Conservation (phyloP, 2,329 filamentous ascomycete genomes). For the Phyllosticta citribraziliensis region DNA sequence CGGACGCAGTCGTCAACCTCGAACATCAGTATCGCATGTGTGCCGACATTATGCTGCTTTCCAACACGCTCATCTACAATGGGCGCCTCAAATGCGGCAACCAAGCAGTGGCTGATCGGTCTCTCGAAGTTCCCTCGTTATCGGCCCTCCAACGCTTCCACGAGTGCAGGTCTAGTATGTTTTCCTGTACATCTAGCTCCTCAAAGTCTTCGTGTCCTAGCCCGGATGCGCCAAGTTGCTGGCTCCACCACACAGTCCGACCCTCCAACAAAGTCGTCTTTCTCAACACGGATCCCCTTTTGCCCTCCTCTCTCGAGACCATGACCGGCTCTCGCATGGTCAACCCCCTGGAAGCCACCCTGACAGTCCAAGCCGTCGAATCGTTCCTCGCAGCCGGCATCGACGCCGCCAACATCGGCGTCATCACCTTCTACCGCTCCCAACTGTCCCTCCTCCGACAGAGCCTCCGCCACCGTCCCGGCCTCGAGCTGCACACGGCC, state of each 20-base stretch:
- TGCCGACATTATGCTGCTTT: slow-evolving; percentile 89
- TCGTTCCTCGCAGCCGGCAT: slow-evolving; percentile 68
- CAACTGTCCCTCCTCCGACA: slow-evolving; percentile 79
- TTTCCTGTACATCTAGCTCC: background rate
- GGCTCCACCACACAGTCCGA: slow-evolving; percentile 62
- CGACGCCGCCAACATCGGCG: slow-evolving; percentile 66
- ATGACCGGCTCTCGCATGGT: slow-evolving; percentile 74
- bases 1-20: slow-evolving; percentile 77
- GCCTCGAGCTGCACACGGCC: slow-evolving; percentile 91
- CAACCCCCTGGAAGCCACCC: slow-evolving; percentile 70
- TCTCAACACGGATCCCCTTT: slow-evolving; percentile 75
- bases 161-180: slow-evolving; percentile 6
- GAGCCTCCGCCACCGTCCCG: slow-evolving; percentile 46
- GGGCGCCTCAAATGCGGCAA: slow-evolving; percentile 85
- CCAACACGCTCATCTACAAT: slow-evolving; percentile 88
- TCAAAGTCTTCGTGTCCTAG: slow-evolving; percentile 38
- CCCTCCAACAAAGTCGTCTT: slow-evolving; percentile 70
- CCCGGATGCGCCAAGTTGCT: slow-evolving; percentile 48
- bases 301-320: slow-evolving; percentile 56
- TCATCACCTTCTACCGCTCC: slow-evolving; percentile 94
- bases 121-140: slow-evolving; percentile 52
- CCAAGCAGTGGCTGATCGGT: slow-evolving; percentile 58
- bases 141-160: slow-evolving; percentile 27
- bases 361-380: slow-evolving; percentile 73
- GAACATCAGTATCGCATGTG: slow-evolving; percentile 99